Percentiles rank a stretch among this genome's conserved stretches.
Evolutionary conservation across 495 filamentous ascomycete species (phyloP).

Genomic region (Tricharina praecox): DNA sequence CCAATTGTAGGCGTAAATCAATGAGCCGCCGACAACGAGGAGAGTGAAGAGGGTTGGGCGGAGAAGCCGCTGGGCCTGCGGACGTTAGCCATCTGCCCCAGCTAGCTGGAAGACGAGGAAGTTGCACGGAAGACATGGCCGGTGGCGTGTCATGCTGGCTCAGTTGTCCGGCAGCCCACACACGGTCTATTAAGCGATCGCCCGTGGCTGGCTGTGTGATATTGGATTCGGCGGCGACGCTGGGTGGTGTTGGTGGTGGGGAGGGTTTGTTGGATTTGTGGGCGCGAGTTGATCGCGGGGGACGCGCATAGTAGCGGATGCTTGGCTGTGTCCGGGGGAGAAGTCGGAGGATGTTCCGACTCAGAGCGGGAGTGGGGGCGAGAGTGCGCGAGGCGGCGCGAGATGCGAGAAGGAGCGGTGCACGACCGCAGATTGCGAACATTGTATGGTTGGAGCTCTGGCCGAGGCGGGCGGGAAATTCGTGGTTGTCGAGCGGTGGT

Average conservation of each 20-base stretch:
- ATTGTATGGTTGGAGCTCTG: too few relatives aligned
- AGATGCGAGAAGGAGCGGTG: too few relatives aligned
- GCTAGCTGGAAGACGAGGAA: background rate
- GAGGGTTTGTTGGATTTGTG: too few relatives aligned
- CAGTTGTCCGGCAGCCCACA: slow-evolving; percentile 3
- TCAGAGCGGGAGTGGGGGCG: background rate
- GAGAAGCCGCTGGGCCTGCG: slow-evolving; percentile 22
- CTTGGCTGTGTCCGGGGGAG: background rate
- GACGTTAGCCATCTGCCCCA: background rate
- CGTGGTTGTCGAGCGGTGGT: too few relatives aligned
- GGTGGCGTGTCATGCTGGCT: background rate
- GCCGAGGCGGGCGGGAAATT: too few relatives aligned
- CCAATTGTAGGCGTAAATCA: slow-evolving; percentile 21
- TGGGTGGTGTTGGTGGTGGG: background rate
- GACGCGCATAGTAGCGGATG: background rate
- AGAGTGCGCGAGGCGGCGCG: too few relatives aligned
- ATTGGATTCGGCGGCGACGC: background rate
- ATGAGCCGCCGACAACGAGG: slow-evolving; percentile 15
- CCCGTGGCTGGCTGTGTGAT: too few relatives aligned
- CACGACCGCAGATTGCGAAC: too few relatives aligned
- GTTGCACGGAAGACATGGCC: background rate
- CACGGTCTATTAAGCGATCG: too few relatives aligned
- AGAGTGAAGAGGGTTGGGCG: slow-evolving; percentile 22
- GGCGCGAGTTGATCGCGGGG: background rate
- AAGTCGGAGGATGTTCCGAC: background rate